Conservation (phyloP, 345 rosid genomes). For the Dimocarpus longan region DNA sequence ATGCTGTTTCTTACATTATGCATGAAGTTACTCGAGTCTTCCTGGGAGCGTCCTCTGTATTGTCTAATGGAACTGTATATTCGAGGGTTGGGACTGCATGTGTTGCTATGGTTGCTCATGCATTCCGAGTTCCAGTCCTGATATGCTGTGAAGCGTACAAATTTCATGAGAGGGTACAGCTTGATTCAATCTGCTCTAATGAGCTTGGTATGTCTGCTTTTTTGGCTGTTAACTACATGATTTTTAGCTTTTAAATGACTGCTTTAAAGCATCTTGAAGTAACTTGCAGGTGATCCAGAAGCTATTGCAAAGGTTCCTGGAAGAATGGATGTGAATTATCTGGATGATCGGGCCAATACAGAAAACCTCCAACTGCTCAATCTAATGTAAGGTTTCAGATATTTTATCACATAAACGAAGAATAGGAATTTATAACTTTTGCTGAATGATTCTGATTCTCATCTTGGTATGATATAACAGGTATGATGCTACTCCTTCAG, state of each 20-base stretch:
- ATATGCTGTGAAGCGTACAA: slow-evolving; percentile 87
- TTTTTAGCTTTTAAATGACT: background rate
- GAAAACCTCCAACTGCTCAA: slow-evolving; percentile 69
- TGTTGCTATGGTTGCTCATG: slow-evolving; percentile 83
- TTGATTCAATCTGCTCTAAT: slow-evolving; percentile 79
- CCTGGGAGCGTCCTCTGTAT: slow-evolving; percentile 74
- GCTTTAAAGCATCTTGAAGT: slow-evolving; percentile 1
- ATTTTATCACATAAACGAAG: background rate
- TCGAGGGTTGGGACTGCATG: slow-evolving; percentile 76
- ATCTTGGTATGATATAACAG: slow-evolving; percentile 30
- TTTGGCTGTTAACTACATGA: background rate
- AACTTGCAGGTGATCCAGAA: slow-evolving; percentile 62
- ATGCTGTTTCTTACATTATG: slow-evolving; percentile 76
- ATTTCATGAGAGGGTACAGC: slow-evolving; percentile 83
- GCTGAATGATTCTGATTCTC: slow-evolving; percentile 18
- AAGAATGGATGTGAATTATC: slow-evolving; percentile 37
- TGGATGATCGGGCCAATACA: slow-evolving; percentile 39
- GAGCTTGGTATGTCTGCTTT: slow-evolving; percentile 60
- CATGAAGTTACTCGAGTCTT: slow-evolving; percentile 69
- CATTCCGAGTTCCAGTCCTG: slow-evolving; percentile 65
- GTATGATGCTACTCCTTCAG: slow-evolving; percentile 82
- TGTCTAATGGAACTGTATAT: slow-evolving; percentile 77
- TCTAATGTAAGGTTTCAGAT: slow-evolving; percentile 50
- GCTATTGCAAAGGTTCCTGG: slow-evolving; percentile 51
- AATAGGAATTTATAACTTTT: background rate